Base-by-base conservation (phyloP, 306 rosid genomes). In the Quercus parvula region DNA sequence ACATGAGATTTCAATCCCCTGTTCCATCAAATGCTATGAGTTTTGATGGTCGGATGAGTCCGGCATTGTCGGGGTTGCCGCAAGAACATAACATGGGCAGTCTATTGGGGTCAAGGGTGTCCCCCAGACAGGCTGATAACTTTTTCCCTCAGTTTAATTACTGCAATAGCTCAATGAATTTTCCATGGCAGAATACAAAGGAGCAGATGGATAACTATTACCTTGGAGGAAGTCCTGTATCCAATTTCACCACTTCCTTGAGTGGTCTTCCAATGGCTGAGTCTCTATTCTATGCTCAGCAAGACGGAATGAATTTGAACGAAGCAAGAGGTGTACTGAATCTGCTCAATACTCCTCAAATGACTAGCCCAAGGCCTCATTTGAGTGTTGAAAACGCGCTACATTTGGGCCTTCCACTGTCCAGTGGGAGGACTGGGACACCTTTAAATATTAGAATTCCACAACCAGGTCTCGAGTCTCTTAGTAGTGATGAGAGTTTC, bases 401-500 rank as follows among this genome's bases (percentile, higher is more conserved):
- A 51, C 82, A 69, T 9, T 31, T 33, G 74, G 66, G 82, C 27
- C 56, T 49, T 61, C 75, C 75, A 61, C 18, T 38, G 61, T 77
- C 86, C 56, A 69, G 68, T 83, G 76, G 78, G 56, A 79, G 88
- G 85, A 74, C 75, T 77, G 31, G 78, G 71, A 58, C 76, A 31
- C 56, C 75, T 78, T 73, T 82, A 58, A 77, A 83, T 77, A 56
- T 85, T 69, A 71, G 83, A 70, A 59, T 78, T 14, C 71, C 82
- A 4, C 87, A 55, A 5, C 79, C 70, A 19, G 73, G 82, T 77
- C 55, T 84, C 1, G 85, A 86, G 74, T 31, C 87, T 59, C 56
- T 90, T 80, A 27, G 78, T 9, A 68, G 84, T 30, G 91, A 86
- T 84, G 91, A 84, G 66, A 87, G 91, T 83, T 82, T 84, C 74